Conservation (phyloP, 2,329 filamentous ascomycete species). For the Colletotrichum siamense region DNA sequence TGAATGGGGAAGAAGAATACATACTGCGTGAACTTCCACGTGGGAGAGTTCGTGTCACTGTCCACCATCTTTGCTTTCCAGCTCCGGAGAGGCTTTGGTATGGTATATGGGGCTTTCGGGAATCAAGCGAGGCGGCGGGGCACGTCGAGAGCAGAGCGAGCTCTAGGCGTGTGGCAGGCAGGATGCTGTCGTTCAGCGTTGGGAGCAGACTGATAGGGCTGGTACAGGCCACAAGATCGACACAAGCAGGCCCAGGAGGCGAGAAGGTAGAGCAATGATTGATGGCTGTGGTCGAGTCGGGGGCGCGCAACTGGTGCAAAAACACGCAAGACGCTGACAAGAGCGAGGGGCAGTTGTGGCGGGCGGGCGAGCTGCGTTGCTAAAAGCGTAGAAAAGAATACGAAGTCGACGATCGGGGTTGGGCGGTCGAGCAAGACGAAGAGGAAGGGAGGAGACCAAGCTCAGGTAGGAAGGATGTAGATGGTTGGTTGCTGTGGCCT, state of each 20-base stretch:
- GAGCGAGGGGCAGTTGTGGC: slow-evolving; percentile 2
- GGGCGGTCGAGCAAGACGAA: background rate
- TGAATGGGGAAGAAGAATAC: slow-evolving; percentile 41
- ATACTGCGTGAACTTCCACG: slow-evolving; percentile 99
- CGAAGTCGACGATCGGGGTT: background rate
- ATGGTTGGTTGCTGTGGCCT: background rate
- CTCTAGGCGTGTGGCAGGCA: background rate
- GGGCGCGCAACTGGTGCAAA: background rate
- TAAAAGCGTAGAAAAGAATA: background rate
- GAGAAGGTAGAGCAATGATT: background rate
- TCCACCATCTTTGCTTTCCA: slow-evolving; percentile 82
- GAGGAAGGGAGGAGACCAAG: background rate
- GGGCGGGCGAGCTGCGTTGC: background rate
- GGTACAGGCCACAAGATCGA: background rate
- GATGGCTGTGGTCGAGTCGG: background rate
- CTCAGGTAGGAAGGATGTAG: background rate
- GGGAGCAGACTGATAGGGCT: background rate
- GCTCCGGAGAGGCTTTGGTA: background rate
- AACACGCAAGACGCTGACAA: slow-evolving; percentile 3
- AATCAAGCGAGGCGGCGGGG: slow-evolving; percentile 8
- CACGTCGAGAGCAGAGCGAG: background rate
- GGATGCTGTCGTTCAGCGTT: background rate
- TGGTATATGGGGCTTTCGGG: background rate
- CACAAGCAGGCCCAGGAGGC: background rate
- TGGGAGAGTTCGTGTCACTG: slow-evolving; percentile 90